Evolutionary conservation across 306 rosid species (phyloP).

Genomic region (Cicer cuneatum): DNA sequence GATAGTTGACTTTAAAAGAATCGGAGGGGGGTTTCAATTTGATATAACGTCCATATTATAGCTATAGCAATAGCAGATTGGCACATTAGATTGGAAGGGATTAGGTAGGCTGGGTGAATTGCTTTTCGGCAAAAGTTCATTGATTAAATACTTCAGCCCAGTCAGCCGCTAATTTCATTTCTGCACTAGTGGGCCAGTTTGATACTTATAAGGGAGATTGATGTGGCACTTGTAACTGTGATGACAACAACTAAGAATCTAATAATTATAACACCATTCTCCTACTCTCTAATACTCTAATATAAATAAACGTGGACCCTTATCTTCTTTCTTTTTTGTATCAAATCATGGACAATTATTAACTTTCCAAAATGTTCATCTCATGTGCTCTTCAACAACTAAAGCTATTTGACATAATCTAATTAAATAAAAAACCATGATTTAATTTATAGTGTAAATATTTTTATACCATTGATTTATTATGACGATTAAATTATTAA

Average conservation of each 20-base stretch:
- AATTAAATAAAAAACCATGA: too few species aligned
- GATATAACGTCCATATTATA: too few species aligned
- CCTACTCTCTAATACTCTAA: background rate
- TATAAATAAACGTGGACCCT: conserved; percentile 42
- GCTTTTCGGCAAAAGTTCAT: conserved; percentile 32
- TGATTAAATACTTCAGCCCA: conserved; percentile 30
- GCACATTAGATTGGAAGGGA: too few species aligned
- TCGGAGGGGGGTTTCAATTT: too few species aligned
- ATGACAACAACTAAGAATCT: conserved; percentile 63
- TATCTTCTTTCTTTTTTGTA: conserved; percentile 39
- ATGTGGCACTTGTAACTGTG: conserved; percentile 54
- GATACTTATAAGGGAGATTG: conserved; percentile 52
- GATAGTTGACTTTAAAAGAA: too few species aligned
- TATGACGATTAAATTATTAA: too few species aligned
- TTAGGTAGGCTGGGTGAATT: conserved; percentile 15
- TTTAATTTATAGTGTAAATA: too few species aligned
- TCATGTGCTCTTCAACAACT: too few species aligned
- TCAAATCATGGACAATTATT: conserved; percentile 21
- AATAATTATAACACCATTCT: conserved; percentile 54
- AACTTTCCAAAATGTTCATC: conserved; percentile 10
- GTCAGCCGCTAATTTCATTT: conserved; percentile 44
- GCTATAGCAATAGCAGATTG: too few species aligned
- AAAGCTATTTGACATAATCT: too few species aligned
- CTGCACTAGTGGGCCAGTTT: conserved; percentile 54
- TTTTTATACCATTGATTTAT: too few species aligned